Conservation (phyloP, 2,329 filamentous ascomycete species). For the Alternaria ventricosa region DNA sequence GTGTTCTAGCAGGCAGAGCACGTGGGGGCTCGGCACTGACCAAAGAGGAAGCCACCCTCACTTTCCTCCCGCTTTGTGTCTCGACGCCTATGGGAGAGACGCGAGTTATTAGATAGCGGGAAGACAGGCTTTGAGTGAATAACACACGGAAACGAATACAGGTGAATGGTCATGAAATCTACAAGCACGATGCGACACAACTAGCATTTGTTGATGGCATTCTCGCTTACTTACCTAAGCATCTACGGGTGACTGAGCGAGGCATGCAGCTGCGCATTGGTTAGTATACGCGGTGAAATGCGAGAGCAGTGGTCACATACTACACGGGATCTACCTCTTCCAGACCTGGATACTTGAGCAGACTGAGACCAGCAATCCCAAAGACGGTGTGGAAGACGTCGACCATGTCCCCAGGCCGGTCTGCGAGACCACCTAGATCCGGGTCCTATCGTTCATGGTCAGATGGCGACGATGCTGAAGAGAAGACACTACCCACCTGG, state of each 20-base stretch:
- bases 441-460: conserved; percentile 61
- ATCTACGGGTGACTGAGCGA: conserved; percentile 44
- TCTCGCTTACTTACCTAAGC: conserved; percentile 28
- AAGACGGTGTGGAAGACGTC: conserved; percentile 97
- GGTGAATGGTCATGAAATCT: neutral
- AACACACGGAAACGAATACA: neutral
- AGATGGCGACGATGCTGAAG: neutral
- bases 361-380: conserved; percentile 83
- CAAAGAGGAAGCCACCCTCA: conserved; percentile 47
- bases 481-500: conserved; percentile 61
- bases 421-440: conserved; percentile 83
- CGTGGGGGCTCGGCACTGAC: conserved; percentile 35
- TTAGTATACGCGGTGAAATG: conserved; percentile 8
- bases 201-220: neutral
- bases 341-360: conserved; percentile 78
- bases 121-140: conserved; percentile 47
- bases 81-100: conserved; percentile 61
- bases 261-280: conserved; percentile 48
- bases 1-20: conserved; percentile 34
- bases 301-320: conserved; percentile 55
- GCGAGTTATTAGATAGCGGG: conserved; percentile 76
- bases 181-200: neutral
- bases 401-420: conserved; percentile 91
- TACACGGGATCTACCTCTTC: conserved; percentile 87
- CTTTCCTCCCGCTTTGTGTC: conserved; percentile 76